These are phyloP conservation scores for Cladophialophora chaetospira DNA, from an alignment of 2,329 filamentous ascomycete species.

Conservation along the genomic window DNA sequence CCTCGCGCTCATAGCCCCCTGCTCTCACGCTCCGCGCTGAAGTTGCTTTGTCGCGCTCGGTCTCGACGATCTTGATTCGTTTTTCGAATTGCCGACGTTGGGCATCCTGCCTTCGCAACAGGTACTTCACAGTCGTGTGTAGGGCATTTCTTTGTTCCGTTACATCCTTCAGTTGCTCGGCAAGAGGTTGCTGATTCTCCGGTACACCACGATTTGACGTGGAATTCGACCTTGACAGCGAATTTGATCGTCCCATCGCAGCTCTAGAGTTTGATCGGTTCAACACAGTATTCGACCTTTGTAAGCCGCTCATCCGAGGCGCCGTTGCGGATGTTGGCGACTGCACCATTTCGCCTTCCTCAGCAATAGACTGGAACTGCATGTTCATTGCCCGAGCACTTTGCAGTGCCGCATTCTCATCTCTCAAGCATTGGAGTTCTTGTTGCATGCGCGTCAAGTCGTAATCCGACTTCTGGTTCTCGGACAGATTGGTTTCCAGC, in stretches of 20 bases:
- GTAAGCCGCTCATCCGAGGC: constrained; percentile 26
- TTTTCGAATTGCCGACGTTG: constrained; percentile 84
- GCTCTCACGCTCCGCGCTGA: constrained; percentile 64
- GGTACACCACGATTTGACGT: constrained; percentile 51
- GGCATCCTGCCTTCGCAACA: constrained; percentile 81
- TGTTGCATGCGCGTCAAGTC: constrained; percentile 85
- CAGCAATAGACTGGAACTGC: constrained; percentile 63
- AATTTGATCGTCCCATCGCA: constrained; percentile 51
- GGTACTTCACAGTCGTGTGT: constrained; percentile 79
- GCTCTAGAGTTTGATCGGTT: constrained; percentile 70
- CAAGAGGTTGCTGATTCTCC: constrained; percentile 68
- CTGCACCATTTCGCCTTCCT: constrained; percentile 53
- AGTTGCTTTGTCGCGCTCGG: constrained; percentile 72
- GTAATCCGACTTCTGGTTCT: constrained; percentile 72
- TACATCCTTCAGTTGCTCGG: constrained; percentile 84
- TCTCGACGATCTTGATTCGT: constrained; percentile 73
- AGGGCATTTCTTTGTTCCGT: constrained; percentile 92
- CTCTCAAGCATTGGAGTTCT: constrained; percentile 70
- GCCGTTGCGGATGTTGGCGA: constrained; percentile 53
- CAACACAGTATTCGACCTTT: constrained; percentile 40
- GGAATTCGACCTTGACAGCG: constrained; percentile 62
- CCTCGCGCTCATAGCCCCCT: constrained; percentile 80
- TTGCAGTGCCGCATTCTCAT: constrained; percentile 48
- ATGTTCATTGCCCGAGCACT: constrained; percentile 53
- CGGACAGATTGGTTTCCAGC: constrained; percentile 53